A percentile compares a stretch with the other conserved stretches of the same genome.
These are phyloP conservation scores for Pezicula neosporulosa DNA, from an alignment of 2,329 filamentous ascomycete genomes.

Conservation along the genomic window DNA sequence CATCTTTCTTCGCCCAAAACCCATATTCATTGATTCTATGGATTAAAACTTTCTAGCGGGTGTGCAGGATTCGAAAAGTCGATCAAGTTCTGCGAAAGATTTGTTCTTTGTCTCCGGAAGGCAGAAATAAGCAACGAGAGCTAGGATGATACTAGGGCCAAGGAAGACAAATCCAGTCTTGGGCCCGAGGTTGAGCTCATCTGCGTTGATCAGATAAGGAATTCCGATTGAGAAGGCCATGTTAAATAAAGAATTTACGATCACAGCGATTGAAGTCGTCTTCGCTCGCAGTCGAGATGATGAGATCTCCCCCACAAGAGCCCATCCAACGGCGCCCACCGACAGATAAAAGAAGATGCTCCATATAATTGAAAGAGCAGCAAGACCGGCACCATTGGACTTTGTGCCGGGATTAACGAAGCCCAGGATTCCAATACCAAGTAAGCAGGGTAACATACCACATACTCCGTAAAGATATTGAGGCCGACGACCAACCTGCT, in stretches of 20 bases:
- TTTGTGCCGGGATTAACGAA: neutral
- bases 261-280: conserved; percentile 70
- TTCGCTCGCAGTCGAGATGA: conserved; percentile 81
- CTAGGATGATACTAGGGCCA: neutral
- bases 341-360: conserved; percentile 78
- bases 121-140: neutral
- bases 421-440: neutral
- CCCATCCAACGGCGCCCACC: conserved; percentile 84
- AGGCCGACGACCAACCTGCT: neutral
- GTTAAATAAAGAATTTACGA: neutral
- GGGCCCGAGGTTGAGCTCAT: neutral
- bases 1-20: too few relatives aligned
- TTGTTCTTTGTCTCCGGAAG: neutral
- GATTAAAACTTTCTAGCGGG: neutral
- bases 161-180: neutral
- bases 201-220: conserved; percentile 1
- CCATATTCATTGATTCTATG: too few relatives aligned
- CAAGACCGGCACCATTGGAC: conserved; percentile 28
- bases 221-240: neutral
- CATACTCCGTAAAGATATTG: neutral
- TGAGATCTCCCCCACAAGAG: conserved; percentile 76
- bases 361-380: conserved; percentile 72
- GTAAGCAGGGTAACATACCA: neutral
- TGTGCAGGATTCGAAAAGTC: neutral
- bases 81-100: neutral